Evolutionary conservation across 495 filamentous ascomycete species (phyloP), one percentile per base, ranked within the genome.

Genomic region (Xylaria castorea): DNA sequence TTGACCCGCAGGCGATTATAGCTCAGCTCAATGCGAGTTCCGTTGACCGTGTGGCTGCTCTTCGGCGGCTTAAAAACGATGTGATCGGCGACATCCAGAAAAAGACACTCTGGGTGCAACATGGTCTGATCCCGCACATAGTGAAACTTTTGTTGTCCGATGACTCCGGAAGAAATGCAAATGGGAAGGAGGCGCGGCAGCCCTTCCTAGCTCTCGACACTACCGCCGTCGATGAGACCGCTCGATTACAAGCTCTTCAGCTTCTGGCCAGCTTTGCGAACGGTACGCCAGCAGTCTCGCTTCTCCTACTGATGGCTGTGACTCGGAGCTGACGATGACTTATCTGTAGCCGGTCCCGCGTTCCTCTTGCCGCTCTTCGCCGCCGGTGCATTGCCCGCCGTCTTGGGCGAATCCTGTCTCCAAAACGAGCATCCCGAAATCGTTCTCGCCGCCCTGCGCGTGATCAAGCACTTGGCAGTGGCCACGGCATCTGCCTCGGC

Each of bases 41-140:
- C 72, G 83, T 85, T 5, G 85, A 89, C 55, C 92, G 93, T 76
- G 85, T 91, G 38, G 83, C 83, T 51, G 87, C 89, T 62, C 87
- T 99, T 53, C 88, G 89, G 58, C 82, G 85, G 36, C 81, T 98
- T 18, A 99, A 97, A 85, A 94, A 97, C 81, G 92, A 97, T 70
- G 84, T 96, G 53, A 89, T 97, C 74, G 96, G 96, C 42, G 94
- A 98, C 82, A 89, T 92, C 34, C 91, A 96, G 78, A 89, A 90
- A 77, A 99, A 99, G 80, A 91, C 94, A 77, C 74, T 87, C 50
- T 94, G 90, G 86, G 83, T 98, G 27, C 82, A 82, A 61, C 80
- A 84, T 60, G 94, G 94, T 18, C 83, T 97, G 34, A 81, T 97
- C 51, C 87, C 88, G 34, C 83, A 88, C 50, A 82, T 98, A 44